Percentiles rank a stretch among this genome's conserved stretches.
Evolutionary conservation across 148 eudicot species (phyloP).

Genomic region (Diospyros lotus): DNA sequence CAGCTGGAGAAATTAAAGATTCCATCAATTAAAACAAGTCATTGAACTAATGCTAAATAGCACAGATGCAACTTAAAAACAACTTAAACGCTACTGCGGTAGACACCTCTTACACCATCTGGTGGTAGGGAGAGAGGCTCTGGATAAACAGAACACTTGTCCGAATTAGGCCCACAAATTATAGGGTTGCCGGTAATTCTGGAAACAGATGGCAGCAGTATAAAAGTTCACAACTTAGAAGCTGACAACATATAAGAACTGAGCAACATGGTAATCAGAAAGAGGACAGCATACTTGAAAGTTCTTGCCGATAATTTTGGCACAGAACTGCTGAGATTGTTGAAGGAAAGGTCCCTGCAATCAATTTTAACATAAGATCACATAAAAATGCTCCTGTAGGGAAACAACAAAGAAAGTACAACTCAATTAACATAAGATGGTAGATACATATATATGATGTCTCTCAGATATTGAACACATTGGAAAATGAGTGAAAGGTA

Average conservation of each 20-base stretch:
- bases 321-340: conserved; percentile 79
- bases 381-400: background rate
- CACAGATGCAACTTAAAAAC: background rate
- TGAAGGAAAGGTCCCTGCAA: conserved; percentile 80
- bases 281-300: conserved; percentile 49
- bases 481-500: background rate
- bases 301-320: conserved; percentile 79
- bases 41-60: background rate
- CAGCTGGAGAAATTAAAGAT: conserved; percentile 30
- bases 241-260: background rate
- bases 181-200: conserved; percentile 79
- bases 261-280: background rate
- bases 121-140: conserved; percentile 75
- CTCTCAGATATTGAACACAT: background rate
- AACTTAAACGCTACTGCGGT: background rate
- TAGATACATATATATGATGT: background rate
- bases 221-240: background rate
- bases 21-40: background rate
- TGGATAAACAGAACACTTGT: conserved; percentile 63
- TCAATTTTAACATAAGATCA: conserved; percentile 1
- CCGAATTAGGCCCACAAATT: conserved; percentile 54
- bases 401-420: background rate
- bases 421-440: background rate
- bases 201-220: conserved; percentile 22
- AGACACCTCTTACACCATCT: conserved; percentile 48